phyloP scores from a whole-genome alignment of 2,329 filamentous ascomycete species.

The Pyrenochaeta sp. region DNA sequence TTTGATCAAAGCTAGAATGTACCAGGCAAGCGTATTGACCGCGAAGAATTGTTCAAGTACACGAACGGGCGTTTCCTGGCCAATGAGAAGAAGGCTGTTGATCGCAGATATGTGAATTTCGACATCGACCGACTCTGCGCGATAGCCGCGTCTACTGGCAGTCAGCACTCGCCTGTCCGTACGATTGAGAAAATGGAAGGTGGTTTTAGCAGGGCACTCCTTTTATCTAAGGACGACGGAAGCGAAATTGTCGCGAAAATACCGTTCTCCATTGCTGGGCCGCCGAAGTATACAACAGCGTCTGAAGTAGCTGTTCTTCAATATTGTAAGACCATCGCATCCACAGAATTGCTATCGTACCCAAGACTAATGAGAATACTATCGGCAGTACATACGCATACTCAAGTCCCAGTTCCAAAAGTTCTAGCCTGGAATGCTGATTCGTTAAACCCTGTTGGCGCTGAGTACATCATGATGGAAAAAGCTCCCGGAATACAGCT shows the following conservation, averaged over 20 bases:
- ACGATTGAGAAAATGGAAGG: conserved; percentile 45
- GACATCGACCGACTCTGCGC: conserved; percentile 38
- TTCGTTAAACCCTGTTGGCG: conserved; percentile 35
- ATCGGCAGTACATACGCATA: conserved; percentile 42
- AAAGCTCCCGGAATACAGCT: conserved; percentile 42
- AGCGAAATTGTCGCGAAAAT: conserved; percentile 20
- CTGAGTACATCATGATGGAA: conserved; percentile 50
- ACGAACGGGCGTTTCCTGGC: conserved; percentile 38
- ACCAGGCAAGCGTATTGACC: conserved; percentile 13
- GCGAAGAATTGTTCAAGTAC: conserved; percentile 33
- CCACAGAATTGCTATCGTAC: conserved; percentile 1
- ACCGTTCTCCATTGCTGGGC: conserved; percentile 41
- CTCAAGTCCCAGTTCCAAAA: conserved; percentile 50
- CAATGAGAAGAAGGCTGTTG: conserved; percentile 26
- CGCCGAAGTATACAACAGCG: conserved; percentile 40
- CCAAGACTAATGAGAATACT: conserved; percentile 6
- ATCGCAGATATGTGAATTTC: conserved; percentile 36
- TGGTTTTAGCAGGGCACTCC: conserved; percentile 41
- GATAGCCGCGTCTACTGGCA: conserved; percentile 25
- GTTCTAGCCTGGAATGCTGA: conserved; percentile 54
- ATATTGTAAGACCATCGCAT: conserved; percentile 23
- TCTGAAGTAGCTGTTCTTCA: conserved; percentile 48
- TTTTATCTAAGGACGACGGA: conserved; percentile 28
- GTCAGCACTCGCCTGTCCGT: conserved; percentile 24
- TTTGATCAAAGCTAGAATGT: neutral